Evolutionary conservation across 2,329 filamentous ascomycete species (phyloP).

Genomic region (Penicillium sp.): DNA sequence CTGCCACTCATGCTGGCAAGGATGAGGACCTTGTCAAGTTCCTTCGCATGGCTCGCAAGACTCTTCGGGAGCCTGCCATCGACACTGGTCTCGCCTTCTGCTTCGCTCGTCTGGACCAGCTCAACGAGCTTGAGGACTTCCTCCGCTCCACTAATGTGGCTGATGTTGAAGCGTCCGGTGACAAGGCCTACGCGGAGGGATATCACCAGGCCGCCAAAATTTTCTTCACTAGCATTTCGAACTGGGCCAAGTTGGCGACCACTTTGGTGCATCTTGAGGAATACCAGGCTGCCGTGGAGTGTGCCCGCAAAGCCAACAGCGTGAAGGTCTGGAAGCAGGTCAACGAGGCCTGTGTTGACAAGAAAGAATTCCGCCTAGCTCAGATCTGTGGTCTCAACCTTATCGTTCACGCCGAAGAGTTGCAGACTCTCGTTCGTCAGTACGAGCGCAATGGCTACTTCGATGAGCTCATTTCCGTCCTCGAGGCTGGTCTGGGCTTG

Average conservation of each 20-base stretch:
- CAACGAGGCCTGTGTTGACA: slow-evolving; percentile 89
- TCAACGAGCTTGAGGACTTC: slow-evolving; percentile 94
- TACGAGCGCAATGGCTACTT: slow-evolving; percentile 98
- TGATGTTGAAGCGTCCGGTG: slow-evolving; percentile 92
- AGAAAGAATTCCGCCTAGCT: slow-evolving; percentile 98
- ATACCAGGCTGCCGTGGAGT: slow-evolving; percentile 96
- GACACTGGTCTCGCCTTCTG: slow-evolving; percentile 93
- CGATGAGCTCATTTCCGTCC: slow-evolving; percentile 89
- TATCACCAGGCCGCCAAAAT: slow-evolving; percentile 97
- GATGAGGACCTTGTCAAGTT: slow-evolving; percentile 97
- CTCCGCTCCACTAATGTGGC: slow-evolving; percentile 88
- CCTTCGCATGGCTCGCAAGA: slow-evolving; percentile 96
- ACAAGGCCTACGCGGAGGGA: slow-evolving; percentile 95
- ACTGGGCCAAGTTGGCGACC: slow-evolving; percentile 98
- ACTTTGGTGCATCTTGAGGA: slow-evolving; percentile 96
- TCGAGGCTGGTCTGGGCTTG: slow-evolving; percentile 91
- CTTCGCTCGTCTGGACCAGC: slow-evolving; percentile 86
- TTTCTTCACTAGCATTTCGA: slow-evolving; percentile 96
- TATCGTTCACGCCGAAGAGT: slow-evolving; percentile 94
- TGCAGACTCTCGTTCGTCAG: slow-evolving; percentile 88
- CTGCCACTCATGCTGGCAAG: slow-evolving; percentile 90
- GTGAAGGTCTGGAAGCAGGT: slow-evolving; percentile 99
- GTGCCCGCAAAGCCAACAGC: slow-evolving; percentile 96
- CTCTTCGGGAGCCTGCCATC: slow-evolving; percentile 84
- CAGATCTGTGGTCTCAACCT: slow-evolving; percentile 98